These are phyloP conservation scores for Daldinia sp. DNA, from an alignment of 2,329 filamentous ascomycete genomes.

Conservation along the genomic window DNA sequence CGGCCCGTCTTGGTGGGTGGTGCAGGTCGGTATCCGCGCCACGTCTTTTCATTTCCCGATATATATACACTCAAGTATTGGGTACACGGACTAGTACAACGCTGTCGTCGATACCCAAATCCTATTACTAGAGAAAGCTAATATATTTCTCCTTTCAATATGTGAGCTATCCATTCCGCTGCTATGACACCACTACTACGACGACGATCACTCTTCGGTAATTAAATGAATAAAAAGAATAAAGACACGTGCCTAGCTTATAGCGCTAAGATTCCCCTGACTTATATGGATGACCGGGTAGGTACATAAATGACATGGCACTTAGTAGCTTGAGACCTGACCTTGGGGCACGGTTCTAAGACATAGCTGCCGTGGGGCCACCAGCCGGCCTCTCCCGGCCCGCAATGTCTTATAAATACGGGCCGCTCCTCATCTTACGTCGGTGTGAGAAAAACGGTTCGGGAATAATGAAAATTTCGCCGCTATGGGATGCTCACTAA, in stretches of 20 bases:
- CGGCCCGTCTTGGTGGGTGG: conserved; percentile 16
- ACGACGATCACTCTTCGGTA: not conserved
- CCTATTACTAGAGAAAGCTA: not conserved
- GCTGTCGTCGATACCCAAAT: not conserved
- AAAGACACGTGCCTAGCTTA: not conserved
- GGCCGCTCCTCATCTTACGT: not conserved
- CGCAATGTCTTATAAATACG: conserved; percentile 4
- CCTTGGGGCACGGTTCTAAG: not conserved
- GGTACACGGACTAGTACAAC: not conserved
- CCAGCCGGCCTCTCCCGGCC: not conserved
- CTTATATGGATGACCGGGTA: not conserved
- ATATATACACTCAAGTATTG: not conserved
- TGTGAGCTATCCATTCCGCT: not conserved
- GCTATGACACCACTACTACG: not conserved
- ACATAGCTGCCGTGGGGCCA: not conserved
- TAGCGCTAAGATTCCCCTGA: not conserved
- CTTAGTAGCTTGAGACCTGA: not conserved
- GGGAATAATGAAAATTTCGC: not conserved
- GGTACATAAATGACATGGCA: not conserved
- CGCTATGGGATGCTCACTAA: not conserved
- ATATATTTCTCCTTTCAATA: not conserved
- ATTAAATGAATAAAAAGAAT: not conserved
- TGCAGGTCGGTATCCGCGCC: conserved; percentile 23
- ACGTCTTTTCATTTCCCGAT: not conserved
- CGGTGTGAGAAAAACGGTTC: not conserved